Conservation (phyloP, 2,329 filamentous ascomycete genomes). For the Alternaria ventricosa region DNA sequence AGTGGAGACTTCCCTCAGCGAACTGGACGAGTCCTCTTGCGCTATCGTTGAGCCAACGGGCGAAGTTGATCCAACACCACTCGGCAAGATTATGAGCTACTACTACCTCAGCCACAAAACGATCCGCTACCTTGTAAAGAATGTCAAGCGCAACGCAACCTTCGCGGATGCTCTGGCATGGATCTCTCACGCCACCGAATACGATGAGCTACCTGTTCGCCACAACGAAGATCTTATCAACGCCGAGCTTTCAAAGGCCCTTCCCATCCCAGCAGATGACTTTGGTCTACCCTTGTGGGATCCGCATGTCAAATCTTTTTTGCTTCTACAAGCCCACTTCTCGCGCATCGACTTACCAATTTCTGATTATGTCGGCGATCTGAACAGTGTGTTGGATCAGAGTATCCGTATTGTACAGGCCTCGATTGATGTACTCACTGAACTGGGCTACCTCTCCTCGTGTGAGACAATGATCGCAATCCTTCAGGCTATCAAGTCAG, state of each 20-base stretch:
- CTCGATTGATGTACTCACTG: constrained; percentile 89
- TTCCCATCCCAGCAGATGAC: constrained; percentile 71
- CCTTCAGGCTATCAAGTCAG: constrained; percentile 90
- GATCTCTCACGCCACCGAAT: constrained; percentile 94
- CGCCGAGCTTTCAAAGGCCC: constrained; percentile 80
- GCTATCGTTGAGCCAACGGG: constrained; percentile 83
- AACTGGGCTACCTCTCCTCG: constrained; percentile 81
- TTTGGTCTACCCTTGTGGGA: constrained; percentile 93
- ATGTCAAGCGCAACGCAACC: constrained; percentile 75
- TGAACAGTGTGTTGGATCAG: constrained; percentile 87
- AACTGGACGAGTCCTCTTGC: constrained; percentile 84
- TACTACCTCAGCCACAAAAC: constrained; percentile 96
- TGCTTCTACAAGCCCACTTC: constrained; percentile 94
- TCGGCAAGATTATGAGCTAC: constrained; percentile 99
- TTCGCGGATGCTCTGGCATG: constrained; percentile 86
- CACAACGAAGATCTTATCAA: constrained; percentile 99
- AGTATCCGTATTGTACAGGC: constrained; percentile 97
- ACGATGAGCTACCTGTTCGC: constrained; percentile 94
- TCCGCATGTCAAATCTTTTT: constrained; percentile 94
- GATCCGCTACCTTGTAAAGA: constrained; percentile 79
- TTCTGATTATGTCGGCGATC: constrained; percentile 95
- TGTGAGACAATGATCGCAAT: constrained; percentile 82
- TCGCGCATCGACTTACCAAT: constrained; percentile 91
- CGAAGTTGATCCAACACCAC: constrained; percentile 84
- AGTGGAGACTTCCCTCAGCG: constrained; percentile 83